These are phyloP conservation scores for Ophiocordyceps camponoti-floridani DNA, from an alignment of 2,329 filamentous ascomycete species.

Conservation along the genomic window DNA sequence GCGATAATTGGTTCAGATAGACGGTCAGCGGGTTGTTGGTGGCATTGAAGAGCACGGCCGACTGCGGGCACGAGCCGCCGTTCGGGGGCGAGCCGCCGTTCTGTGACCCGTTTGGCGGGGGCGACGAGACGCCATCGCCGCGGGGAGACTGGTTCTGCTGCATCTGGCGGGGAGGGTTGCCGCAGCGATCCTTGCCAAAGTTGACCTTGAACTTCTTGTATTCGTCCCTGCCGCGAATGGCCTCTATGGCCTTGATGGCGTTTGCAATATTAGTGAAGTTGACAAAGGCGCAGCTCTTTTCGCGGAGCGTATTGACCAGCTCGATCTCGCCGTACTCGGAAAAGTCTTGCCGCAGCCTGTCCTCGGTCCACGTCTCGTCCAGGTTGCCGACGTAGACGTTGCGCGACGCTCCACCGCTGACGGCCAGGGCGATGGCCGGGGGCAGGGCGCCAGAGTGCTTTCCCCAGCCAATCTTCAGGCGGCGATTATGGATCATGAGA, in stretches of 20 bases:
- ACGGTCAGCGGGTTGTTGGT: constrained; percentile 81
- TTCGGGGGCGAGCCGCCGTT: constrained; percentile 38
- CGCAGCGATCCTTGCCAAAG: constrained; percentile 96
- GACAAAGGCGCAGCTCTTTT: constrained; percentile 98
- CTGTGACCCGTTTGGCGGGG: constrained; percentile 40
- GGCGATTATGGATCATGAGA: constrained; percentile 96
- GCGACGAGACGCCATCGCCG: constrained; percentile 39
- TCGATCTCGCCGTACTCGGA: constrained; percentile 96
- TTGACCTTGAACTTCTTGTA: constrained; percentile 99
- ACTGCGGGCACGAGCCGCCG: constrained; percentile 38
- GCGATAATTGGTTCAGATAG: constrained; percentile 73
- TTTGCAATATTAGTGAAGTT: constrained; percentile 99
- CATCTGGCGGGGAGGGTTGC: constrained; percentile 83
- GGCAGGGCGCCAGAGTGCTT: constrained; percentile 96
- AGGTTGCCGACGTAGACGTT: constrained; percentile 98
- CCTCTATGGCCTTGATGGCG: constrained; percentile 97
- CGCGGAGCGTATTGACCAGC: constrained; percentile 84
- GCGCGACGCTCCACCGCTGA: constrained; percentile 90
- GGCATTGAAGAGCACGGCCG: constrained; percentile 61
- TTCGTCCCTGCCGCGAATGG: constrained; percentile 82
- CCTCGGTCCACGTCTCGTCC: constrained; percentile 94
- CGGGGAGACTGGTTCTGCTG: constrained; percentile 51
- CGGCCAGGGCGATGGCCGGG: constrained; percentile 85
- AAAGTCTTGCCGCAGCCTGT: constrained; percentile 88
- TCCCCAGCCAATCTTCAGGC: constrained; percentile 97